These are phyloP conservation scores for Crataegus laevigata DNA, from an alignment of 306 rosid species.

Conservation along the genomic window DNA sequence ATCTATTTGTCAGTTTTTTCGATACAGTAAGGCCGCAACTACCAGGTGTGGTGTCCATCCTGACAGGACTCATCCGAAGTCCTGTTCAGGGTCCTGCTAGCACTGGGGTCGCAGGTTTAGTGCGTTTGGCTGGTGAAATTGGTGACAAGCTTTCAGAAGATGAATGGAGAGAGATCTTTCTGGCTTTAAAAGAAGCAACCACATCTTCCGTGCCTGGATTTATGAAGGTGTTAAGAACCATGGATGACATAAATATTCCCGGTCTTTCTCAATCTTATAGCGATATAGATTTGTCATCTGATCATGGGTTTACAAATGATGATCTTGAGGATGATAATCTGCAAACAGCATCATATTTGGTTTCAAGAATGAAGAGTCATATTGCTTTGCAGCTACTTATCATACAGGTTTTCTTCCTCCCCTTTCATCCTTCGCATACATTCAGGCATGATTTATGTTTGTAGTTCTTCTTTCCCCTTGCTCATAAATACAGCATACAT, in stretches of 20 bases:
- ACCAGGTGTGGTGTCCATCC: constrained; percentile 62
- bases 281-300: constrained; percentile 54
- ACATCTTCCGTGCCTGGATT: constrained; percentile 70
- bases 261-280: constrained; percentile 37
- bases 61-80: constrained; percentile 69
- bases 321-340: constrained; percentile 80
- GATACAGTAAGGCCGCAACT: constrained; percentile 67
- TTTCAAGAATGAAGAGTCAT: constrained; percentile 79
- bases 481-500: neutral
- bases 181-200: constrained; percentile 72
- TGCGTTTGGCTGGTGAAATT: constrained; percentile 66
- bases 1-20: constrained; percentile 67
- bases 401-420: constrained; percentile 58
- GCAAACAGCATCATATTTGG: constrained; percentile 73
- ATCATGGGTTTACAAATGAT: constrained; percentile 58
- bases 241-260: constrained; percentile 48
- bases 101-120: constrained; percentile 78
- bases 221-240: constrained; percentile 71
- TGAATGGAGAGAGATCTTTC: constrained; percentile 77
- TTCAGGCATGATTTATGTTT: neutral
- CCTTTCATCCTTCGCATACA: constrained; percentile 15
- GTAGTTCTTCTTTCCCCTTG: neutral
- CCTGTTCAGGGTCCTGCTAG: constrained; percentile 89
- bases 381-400: constrained; percentile 84
- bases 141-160: constrained; percentile 65